Evolutionary conservation across 2,329 filamentous ascomycete species (phyloP).

Genomic region (Biscogniauxia mediterranea): DNA sequence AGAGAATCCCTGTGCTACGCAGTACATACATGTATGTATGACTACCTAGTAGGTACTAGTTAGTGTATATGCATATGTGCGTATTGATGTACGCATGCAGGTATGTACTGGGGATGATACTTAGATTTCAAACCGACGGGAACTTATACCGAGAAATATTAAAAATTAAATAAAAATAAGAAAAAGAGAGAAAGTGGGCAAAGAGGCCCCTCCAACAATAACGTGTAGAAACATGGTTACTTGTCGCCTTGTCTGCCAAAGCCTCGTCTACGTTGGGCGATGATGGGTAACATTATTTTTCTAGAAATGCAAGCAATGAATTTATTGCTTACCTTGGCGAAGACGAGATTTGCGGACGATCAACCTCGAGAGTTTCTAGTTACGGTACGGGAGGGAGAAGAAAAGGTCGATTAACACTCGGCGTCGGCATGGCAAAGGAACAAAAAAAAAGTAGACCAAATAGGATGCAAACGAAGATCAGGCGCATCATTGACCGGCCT

Average conservation of each 20-base stretch:
- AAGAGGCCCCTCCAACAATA: background rate
- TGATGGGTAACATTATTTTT: background rate
- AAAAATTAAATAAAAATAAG: background rate
- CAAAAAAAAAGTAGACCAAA: background rate
- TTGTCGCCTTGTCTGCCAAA: background rate
- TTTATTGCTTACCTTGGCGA: background rate
- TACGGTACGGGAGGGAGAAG: background rate
- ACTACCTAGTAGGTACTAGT: no score
- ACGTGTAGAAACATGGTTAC: background rate
- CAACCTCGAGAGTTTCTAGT: background rate
- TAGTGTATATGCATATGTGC: no score
- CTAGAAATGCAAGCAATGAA: background rate
- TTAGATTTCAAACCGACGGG: background rate
- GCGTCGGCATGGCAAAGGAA: no score
- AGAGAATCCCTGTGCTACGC: no score
- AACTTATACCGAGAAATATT: background rate
- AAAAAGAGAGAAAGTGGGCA: background rate
- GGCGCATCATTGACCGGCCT: conserved; percentile 1
- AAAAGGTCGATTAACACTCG: background rate
- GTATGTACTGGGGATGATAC: background rate
- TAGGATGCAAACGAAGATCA: conserved; percentile 2
- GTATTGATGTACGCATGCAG: background rate
- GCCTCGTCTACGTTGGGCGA: background rate
- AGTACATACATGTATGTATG: no score
- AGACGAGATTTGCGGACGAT: background rate